Evolutionary conservation across 441 rosid species (phyloP), one percentile per base, ranked within the genome.

Genomic region (Daphne laureola): DNA sequence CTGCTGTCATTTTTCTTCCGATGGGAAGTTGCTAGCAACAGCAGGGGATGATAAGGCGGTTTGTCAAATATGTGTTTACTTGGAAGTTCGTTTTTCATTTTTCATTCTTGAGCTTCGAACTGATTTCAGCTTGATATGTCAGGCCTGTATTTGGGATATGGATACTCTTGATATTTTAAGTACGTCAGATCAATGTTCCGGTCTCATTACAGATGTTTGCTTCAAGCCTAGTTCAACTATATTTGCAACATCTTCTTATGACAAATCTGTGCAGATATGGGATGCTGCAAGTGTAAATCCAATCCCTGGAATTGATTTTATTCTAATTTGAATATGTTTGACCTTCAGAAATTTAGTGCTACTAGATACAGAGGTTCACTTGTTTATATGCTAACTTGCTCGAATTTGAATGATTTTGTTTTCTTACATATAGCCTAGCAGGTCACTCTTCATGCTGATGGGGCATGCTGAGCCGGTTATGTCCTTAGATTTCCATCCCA

Each of bases 11-110:
- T 77, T 74, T 60, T 77, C 82, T 38, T 74, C 79, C 43, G 71
- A 74, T 55, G 79, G 82, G 44, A 67, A 55, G 54, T 18, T 64
- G 51, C 62, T 77, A 59, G 82, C 79, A 44, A 62, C 55, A 44
- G 79, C 67, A 18, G 79, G 77, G 31, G 71, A 67, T 53, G 79
- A 77, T 17, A 73, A 74, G 65, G 69, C 69, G 66, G 82, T 73
- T 17, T 51, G 3, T 60, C 17, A 18, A 46, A 40, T 57, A 27
- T 31, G 46, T 44, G 6, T 58, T 52, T 14, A 59, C 47, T 55
- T 54, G 14, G 23, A 31, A 31, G 9, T 7, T 35, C 47, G 45
- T 12, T 55, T 58, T 23, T 31, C 38, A 53, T 14, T 8, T 7
- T 26, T 36, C 42, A 50, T 46, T 36, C 8, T 6, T 7, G 17